phyloP scores from a whole-genome alignment of 768 basidiomycete species.

The Collybiopsis confluens region DNA sequence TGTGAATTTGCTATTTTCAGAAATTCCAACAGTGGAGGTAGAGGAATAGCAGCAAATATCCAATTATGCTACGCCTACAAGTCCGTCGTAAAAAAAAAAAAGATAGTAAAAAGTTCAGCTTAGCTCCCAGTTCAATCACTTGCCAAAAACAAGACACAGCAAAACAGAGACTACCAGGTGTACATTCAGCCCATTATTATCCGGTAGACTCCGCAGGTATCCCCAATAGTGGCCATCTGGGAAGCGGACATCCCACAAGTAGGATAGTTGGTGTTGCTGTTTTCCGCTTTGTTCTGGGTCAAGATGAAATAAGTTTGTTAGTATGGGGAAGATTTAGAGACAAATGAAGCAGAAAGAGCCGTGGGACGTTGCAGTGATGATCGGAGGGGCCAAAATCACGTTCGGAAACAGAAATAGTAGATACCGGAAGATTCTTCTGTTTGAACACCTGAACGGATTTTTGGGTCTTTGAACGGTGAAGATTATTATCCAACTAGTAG shows the following conservation, averaged over 20 bases:
- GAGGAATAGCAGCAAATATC: constrained; percentile 41
- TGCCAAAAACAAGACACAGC: no score
- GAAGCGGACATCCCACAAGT: constrained; percentile 31
- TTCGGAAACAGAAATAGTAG: constrained; percentile 60
- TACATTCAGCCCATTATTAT: constrained; percentile 39
- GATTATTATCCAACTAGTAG: no score
- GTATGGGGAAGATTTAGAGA: no score
- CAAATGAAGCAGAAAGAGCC: no score
- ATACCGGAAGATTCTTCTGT: constrained; percentile 52
- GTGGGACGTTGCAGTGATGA: no score
- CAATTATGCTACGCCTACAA: constrained; percentile 46
- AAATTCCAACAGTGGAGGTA: constrained; percentile 35
- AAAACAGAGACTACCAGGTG: no score
- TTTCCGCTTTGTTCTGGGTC: constrained; percentile 18
- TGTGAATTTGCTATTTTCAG: no score
- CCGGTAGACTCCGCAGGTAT: constrained; percentile 37
- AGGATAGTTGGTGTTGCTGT: constrained; percentile 34
- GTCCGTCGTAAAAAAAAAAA: neutral
- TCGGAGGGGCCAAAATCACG: no score
- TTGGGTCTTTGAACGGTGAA: constrained; percentile 46
- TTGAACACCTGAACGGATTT: constrained; percentile 73
- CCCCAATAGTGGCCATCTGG: constrained; percentile 38
- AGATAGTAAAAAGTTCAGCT: no score
- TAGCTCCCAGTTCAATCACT: no score
- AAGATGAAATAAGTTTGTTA: neutral